Evolutionary conservation across 2,329 filamentous ascomycete species (phyloP), one percentile per base, ranked within the genome.

Genomic region (Cadophora gregata): DNA sequence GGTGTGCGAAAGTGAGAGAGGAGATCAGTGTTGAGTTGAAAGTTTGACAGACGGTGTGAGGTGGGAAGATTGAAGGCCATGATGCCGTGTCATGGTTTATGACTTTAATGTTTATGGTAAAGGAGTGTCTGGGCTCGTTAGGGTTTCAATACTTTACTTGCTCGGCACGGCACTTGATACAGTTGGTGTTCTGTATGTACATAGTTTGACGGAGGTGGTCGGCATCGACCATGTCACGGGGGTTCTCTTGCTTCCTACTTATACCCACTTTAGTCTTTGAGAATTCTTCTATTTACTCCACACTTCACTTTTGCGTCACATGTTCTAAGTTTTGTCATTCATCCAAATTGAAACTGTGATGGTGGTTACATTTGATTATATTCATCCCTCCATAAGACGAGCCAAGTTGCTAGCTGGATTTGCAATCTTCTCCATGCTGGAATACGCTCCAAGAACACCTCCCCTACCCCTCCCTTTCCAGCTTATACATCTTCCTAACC

Each of bases 1-100:
- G 96, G 96, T 93, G 91, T 78, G 85, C 84, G 71, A 89, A 86
- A 65, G 93, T 97, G 8, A 85, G 96, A 38, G 89, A 92, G 77
- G 95, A 98, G 81, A 88, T 98, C 71, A 86, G 90, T 48, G 84
- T 85, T 56, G 95, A 97, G 73, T 78, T 86, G 71, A 76, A 70
- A 58, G 67, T 64, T 29, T 74, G 65, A 73, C 21, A 29, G 31
- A 53, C 14, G 3, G 38, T 21, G 55, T 45, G 38, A 63, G 56
- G 55, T 24, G 31, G 31, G 8, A 14, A 38, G 33, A 29, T 58
- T 56, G 42, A 29, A 50, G 27, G n/a, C 27, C 47, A 64, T 31
- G 29, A 21, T 25, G 31, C 21, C 38, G n/a, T 38, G 29, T 50
- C 31, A 42, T 50, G 53, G 55, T 64, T 64, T 64, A 67, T 59